These are phyloP conservation scores for Zancudomyces culisetae DNA, from an alignment of 371 early-diverging fungal species.

Conservation along the genomic window DNA sequence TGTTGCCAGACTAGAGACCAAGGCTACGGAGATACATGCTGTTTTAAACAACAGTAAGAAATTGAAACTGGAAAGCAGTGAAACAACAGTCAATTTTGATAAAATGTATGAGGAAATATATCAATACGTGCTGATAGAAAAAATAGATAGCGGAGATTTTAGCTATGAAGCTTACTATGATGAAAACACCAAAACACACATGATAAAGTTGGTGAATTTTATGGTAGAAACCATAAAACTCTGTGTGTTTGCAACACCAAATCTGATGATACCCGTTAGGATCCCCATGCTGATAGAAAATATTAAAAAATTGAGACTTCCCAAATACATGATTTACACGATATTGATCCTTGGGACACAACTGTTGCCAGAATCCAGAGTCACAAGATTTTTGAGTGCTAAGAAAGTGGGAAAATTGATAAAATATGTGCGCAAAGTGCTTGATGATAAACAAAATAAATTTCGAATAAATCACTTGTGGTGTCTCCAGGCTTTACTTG, in stretches of 20 bases:
- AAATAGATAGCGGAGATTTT: too few species aligned
- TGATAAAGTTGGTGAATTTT: too few species aligned
- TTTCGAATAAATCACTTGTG: not conserved
- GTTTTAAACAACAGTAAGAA: too few species aligned
- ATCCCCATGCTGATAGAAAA: not conserved
- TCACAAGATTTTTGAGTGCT: not conserved
- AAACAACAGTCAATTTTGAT: too few species aligned
- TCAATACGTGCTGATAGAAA: too few species aligned
- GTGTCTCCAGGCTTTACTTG: not conserved
- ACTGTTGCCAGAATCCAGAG: not conserved
- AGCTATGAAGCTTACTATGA: too few species aligned
- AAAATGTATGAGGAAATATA: too few species aligned
- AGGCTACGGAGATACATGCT: too few species aligned
- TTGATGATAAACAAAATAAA: not conserved
- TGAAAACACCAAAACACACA: too few species aligned
- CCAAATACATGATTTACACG: not conserved
- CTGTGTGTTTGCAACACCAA: not conserved
- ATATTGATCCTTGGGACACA: not conserved
- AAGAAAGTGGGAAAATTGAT: not conserved
- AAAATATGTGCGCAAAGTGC: not conserved
- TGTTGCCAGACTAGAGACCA: too few species aligned
- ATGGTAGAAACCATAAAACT: too few species aligned
- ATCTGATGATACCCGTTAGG: constrained; percentile 2
- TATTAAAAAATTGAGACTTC: not conserved
- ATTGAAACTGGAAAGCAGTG: too few species aligned